Percentiles rank a stretch among this genome's conserved stretches.
Evolutionary conservation across 2,329 filamentous ascomycete species (phyloP).

Genomic region (Chaetomiaceae sp.): DNA sequence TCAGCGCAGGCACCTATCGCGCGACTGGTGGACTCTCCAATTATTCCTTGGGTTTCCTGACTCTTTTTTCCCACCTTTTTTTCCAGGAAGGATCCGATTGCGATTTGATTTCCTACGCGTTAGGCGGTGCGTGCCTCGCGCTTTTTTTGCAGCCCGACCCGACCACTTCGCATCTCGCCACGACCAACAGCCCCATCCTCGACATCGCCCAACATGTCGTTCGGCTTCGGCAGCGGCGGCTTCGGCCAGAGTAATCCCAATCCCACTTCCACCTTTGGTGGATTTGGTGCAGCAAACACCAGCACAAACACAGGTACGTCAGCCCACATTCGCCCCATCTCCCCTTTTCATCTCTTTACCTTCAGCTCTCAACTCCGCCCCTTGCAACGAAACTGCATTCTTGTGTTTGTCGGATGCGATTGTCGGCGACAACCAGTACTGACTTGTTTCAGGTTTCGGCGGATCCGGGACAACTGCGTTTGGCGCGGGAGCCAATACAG

Average conservation of each 20-base stretch:
- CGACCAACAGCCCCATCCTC: not conserved
- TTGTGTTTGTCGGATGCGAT: not conserved
- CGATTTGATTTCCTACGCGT: constrained; percentile 6
- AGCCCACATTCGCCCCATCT: constrained; percentile 12
- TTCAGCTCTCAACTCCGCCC: no score
- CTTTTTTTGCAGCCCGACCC: constrained; percentile 5
- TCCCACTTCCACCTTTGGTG: constrained; percentile 47
- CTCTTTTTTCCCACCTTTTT: not conserved
- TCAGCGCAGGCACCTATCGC: constrained; percentile 8
- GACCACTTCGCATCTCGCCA: constrained; percentile 1
- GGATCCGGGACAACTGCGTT: constrained; percentile 33
- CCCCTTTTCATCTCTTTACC: constrained; percentile 1
- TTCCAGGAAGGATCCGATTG: not conserved
- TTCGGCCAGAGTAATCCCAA: constrained; percentile 53
- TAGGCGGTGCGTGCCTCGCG: constrained; percentile 13
- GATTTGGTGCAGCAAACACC: constrained; percentile 47
- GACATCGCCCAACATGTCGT: constrained; percentile 46
- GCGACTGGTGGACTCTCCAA: not conserved
- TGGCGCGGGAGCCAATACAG: constrained; percentile 35
- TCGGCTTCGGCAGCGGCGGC: constrained; percentile 50
- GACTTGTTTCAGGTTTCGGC: constrained; percentile 38
- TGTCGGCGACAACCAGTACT: constrained; percentile 20
- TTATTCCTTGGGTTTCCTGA: not conserved
- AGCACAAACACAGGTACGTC: constrained; percentile 50
- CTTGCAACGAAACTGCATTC: not conserved